Percentiles rank a stretch among this genome's conserved stretches.
Evolutionary conservation across 495 filamentous ascomycete species (phyloP).

Genomic region (Aspergillus leporis): DNA sequence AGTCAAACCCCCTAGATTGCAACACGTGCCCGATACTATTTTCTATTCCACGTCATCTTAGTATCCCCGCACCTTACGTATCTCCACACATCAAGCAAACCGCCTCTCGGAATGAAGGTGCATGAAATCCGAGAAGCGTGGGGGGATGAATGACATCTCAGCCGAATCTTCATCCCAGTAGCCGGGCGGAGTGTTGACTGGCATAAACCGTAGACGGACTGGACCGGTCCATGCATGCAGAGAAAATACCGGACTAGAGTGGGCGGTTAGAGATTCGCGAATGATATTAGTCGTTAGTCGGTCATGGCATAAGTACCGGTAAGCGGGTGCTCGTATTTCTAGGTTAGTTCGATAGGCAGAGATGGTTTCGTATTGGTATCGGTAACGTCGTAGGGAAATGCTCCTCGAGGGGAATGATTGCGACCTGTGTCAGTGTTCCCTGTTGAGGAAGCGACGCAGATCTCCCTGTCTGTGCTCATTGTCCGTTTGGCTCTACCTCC

Average conservation of each 20-base stretch:
- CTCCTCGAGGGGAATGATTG: too few species aligned
- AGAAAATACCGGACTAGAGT: neutral
- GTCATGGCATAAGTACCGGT: neutral
- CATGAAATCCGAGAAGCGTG: conserved; percentile 1
- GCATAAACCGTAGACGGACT: neutral
- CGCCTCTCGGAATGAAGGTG: neutral
- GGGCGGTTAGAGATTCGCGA: neutral
- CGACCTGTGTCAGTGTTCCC: neutral
- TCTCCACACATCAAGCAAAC: conserved; percentile 1
- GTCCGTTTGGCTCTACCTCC: neutral
- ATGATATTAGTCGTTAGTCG: neutral
- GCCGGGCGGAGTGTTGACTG: neutral
- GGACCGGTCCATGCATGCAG: conserved; percentile 10
- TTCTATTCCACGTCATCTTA: neutral
- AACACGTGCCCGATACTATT: neutral
- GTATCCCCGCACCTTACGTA: neutral
- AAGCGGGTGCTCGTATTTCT: neutral
- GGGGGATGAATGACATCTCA: neutral
- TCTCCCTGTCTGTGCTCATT: conserved; percentile 3
- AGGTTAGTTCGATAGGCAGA: neutral
- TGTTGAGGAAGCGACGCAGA: neutral
- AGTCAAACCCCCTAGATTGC: neutral
- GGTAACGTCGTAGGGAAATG: neutral
- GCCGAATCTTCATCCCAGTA: neutral
- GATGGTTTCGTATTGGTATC: neutral